Base-by-base conservation (phyloP, 2,329 filamentous ascomycete genomes). In the Aspergillus niger region DNA sequence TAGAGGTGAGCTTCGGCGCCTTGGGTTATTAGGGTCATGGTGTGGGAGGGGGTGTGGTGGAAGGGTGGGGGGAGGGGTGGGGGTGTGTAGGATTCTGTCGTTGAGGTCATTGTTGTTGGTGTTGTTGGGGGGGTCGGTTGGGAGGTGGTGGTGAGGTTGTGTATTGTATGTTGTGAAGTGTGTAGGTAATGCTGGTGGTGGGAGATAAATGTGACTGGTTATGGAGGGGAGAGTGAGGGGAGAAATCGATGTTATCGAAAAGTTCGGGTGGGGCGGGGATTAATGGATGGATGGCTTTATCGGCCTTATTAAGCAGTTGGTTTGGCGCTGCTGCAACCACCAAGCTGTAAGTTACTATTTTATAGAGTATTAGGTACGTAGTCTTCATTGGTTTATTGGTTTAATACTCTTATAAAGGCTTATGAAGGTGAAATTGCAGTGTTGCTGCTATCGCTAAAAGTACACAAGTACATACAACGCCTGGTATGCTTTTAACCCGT, bases 1-100 rank as follows among this genome's bases (percentile, higher is more conserved):
- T 96, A 98, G 73, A 99, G 86, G 66, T 94, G 91, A 62, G 91
- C 93, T 85, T 99, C 95, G 74, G 95, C 95, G 79, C 95, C 95
- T 83, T 98, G 95, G 59, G 91, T 89, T 69, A 98, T 86, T 71
- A 97, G 90, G 52, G 74, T 77, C 64, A 91, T 87, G 52, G 85
- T 77, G 67, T 86, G 81, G 63, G 84, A 7, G 38, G 22, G 20
- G 11, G 52, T 55, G 79, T 86, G 80, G 60, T 82, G 81, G 76
- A 92, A 89, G 67, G 89, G 84, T 36, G 81, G 76, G 39, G 89
- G 89, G 63, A 91, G 87, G 66, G 70, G 64, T 36, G 44, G 49
- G 39, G 36, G 55, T 30, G 43, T 11, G 53, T 59, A 44, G 32
- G 30, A 11, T 41, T 36, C 5, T 52, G 49, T 54, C 15, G 10